Percentiles rank a stretch among this genome's conserved stretches.
Conservation (phyloP, 1,284 basidiomycete species). For the Malassezia caprae region DNA sequence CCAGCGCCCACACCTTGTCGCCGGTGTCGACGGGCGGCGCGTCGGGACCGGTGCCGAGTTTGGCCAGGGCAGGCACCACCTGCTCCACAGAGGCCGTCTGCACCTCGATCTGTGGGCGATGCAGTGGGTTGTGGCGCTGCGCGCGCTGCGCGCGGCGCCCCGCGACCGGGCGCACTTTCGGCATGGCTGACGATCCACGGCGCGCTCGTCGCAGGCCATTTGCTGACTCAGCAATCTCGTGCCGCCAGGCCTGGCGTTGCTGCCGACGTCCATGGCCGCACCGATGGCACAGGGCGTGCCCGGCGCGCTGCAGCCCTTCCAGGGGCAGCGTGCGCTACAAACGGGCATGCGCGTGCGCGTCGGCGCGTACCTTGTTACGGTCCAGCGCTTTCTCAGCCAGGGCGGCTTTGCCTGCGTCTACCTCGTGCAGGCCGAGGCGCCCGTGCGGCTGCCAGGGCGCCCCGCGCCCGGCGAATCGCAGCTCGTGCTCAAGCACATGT, state of each 20-base stretch:
- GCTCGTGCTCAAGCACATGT: constrained; percentile 83
- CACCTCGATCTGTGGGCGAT: not conserved
- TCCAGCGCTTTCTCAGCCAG: constrained; percentile 82
- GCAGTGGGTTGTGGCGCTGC: constrained; percentile 14
- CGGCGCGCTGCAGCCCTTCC: constrained; percentile 1
- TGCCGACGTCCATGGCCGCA: constrained; percentile 2
- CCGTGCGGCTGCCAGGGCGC: constrained; percentile 54
- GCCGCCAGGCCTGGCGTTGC: not conserved
- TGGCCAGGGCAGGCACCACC: constrained; percentile 32
- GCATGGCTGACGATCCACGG: constrained; percentile 1
- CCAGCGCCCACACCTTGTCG: constrained; percentile 42
- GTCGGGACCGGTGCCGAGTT: constrained; percentile 14
- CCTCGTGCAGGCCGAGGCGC: constrained; percentile 72
- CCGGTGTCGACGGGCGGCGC: constrained; percentile 13
- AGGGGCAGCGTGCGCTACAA: constrained; percentile 18
- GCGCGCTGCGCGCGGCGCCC: constrained; percentile 5
- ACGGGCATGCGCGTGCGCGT: constrained; percentile 78
- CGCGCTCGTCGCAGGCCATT: not conserved
- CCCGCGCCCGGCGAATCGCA: constrained; percentile 15
- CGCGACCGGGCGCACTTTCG: constrained; percentile 12
- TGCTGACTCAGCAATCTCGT: constrained; percentile 9
- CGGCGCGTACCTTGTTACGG: constrained; percentile 76
- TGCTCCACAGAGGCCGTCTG: constrained; percentile 9
- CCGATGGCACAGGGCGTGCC: not conserved
- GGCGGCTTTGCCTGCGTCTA: constrained; percentile 98